Evolutionary conservation across 768 basidiomycete genomes (phyloP), one percentile per base, ranked within the genome.

Genomic region (Mycena filopes): DNA sequence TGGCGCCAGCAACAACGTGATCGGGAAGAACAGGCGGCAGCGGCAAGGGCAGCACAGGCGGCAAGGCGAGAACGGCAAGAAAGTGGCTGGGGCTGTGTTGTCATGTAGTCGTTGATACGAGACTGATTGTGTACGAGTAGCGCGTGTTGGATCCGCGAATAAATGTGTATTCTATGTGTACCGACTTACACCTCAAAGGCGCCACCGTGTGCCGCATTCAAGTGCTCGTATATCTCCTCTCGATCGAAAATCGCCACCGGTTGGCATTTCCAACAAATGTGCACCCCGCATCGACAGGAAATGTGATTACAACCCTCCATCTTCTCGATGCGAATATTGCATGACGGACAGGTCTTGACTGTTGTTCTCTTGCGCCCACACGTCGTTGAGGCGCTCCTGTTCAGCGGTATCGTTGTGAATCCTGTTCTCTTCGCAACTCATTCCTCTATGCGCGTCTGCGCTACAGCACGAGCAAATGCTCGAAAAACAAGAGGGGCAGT

Each of bases 51-150:
- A 28, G 47, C 31, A 53, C 42, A 43, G n/a, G 23, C 15, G 28
- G 38, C 16, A 12, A 26, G 26, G 21, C 31, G 54, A n/a, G 54
- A 53, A 13, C 45, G 42, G 33, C 36, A 33, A 20, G 55, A 63
- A 29, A 48, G 26, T 46, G 61, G 61, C 16, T 63, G 61, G 61
- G 61, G 61, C 28, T 63, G 61, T 40, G 18, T 55, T 16, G 46
- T 63, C 53, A 63, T 63, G 61, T 63, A 63, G 51, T 41, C 13
- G 0, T 18, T 16, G 20, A 21, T 21, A 31, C 21, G 9, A 36
- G 36, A 36, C 11, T 4, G 12, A 33, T 33, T 33, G 6, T 33
- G 33, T 33, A 9, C 36, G 15, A 2, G 10, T 2, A 36, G 15
- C 2, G 2, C 15, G 10, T 36, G 36, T 36, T 36, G 36, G 15